Evolutionary conservation across 306 rosid species (phyloP).

Genomic region (Corylus avellana): DNA sequence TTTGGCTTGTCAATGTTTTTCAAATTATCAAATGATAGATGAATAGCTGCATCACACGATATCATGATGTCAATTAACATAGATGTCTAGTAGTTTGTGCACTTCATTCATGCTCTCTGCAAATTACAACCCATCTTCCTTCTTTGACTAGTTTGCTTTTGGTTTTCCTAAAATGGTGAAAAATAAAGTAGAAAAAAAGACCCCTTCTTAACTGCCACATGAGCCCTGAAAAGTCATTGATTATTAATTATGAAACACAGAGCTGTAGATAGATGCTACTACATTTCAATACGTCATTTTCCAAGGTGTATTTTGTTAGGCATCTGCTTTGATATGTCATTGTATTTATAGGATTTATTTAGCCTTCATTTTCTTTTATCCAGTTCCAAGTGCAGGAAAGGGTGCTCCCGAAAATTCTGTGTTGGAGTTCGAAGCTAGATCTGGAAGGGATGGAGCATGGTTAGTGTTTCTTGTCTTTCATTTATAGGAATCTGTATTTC

Average conservation of each 20-base stretch:
- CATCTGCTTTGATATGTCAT: conserved; percentile 15
- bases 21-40: not conserved
- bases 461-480: conserved; percentile 45
- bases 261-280: conserved; percentile 9
- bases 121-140: not conserved
- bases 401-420: conserved; percentile 62
- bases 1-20: not conserved
- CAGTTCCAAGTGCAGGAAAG: conserved; percentile 63
- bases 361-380: conserved; percentile 33
- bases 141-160: not conserved
- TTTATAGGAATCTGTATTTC: conserved; percentile 25
- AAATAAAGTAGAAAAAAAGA: not conserved
- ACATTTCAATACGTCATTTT: not conserved
- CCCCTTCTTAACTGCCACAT: not conserved
- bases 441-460: conserved; percentile 99
- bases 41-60: not conserved
- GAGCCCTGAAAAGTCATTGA: not conserved
- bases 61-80: not conserved
- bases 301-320: conserved; percentile 8
- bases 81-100: not conserved
- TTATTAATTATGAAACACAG: not conserved
- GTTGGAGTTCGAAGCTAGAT: conserved; percentile 95
- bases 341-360: conserved; percentile 16
- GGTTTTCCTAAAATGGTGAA: not conserved
- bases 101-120: not conserved